Conservation (phyloP, 1,139 yeast species). For the Meyerozyma carpophila region DNA sequence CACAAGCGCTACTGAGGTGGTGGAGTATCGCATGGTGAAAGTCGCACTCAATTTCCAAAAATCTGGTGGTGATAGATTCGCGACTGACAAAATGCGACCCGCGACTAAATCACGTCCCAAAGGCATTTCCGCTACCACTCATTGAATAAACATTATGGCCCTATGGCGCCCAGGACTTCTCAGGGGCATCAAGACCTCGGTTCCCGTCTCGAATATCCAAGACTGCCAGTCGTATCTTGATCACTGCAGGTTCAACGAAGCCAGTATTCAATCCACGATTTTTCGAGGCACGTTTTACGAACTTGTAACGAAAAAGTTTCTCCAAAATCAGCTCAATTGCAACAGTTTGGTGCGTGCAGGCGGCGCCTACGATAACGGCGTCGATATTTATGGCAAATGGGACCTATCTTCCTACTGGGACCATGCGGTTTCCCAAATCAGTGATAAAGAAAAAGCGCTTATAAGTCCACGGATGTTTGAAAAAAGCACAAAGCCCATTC, state of each 20-base stretch:
- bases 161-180: not conserved
- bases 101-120: not conserved
- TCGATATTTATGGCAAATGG: slow-evolving; percentile 66
- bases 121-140: not conserved
- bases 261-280: slow-evolving; percentile 33
- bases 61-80: too few relatives aligned
- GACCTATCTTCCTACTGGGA: slow-evolving; percentile 29
- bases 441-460: not conserved
- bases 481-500: slow-evolving; percentile 5
- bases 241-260: slow-evolving; percentile 20
- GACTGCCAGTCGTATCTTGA: slow-evolving; percentile 25
- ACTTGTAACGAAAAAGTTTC: slow-evolving; percentile 44
- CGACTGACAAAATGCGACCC: not conserved
- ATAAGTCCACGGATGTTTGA: not conserved
- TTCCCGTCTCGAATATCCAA: slow-evolving; percentile 9
- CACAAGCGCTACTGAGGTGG: not conserved
- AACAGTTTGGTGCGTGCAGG: slow-evolving; percentile 44
- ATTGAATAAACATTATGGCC: not conserved
- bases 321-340: slow-evolving; percentile 37
- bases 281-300: slow-evolving; percentile 73
- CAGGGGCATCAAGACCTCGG: not conserved
- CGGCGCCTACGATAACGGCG: slow-evolving; percentile 70
- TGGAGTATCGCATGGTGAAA: not conserved
- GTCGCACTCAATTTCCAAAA: not conserved
- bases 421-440: not conserved